These are phyloP conservation scores for Ceratocystis diversiconidia DNA, from an alignment of 2,329 filamentous ascomycete genomes.

Conservation along the genomic window DNA sequence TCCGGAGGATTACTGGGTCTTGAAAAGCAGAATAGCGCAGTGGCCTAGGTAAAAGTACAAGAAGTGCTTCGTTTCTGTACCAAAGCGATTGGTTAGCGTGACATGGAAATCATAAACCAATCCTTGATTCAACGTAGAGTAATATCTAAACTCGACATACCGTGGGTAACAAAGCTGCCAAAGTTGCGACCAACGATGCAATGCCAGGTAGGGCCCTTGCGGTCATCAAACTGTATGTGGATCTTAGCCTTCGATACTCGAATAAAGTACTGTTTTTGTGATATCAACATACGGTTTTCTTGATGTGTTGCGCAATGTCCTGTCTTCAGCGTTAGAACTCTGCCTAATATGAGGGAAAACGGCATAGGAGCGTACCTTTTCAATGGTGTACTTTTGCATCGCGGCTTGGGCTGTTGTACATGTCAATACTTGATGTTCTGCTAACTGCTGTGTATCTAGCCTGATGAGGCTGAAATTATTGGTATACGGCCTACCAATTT, in stretches of 20 bases:
- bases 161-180: constrained; percentile 96
- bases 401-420: constrained; percentile 41
- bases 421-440: constrained; percentile 17
- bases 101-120: not conserved
- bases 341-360: not conserved
- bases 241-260: not conserved
- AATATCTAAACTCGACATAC: constrained; percentile 37
- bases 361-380: constrained; percentile 34
- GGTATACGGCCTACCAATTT: constrained; percentile 60
- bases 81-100: not conserved
- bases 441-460: not conserved
- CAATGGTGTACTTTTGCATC: constrained; percentile 48
- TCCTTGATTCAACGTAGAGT: not conserved
- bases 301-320: constrained; percentile 94
- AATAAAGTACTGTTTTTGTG: not conserved
- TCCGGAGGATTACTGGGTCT: constrained; percentile 63
- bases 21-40: constrained; percentile 96
- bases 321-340: constrained; percentile 26
- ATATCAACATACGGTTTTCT: constrained; percentile 56
- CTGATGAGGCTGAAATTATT: too few species aligned
- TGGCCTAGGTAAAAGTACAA: constrained; percentile 99
- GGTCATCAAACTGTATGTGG: constrained; percentile 66
- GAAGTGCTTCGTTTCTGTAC: constrained; percentile 92
- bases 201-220: constrained; percentile 97
- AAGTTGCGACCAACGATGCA: constrained; percentile 98